Evolutionary conservation across 2,329 filamentous ascomycete genomes (phyloP), one percentile per base, ranked within the genome.

Genomic region (Septoria petroselini): DNA sequence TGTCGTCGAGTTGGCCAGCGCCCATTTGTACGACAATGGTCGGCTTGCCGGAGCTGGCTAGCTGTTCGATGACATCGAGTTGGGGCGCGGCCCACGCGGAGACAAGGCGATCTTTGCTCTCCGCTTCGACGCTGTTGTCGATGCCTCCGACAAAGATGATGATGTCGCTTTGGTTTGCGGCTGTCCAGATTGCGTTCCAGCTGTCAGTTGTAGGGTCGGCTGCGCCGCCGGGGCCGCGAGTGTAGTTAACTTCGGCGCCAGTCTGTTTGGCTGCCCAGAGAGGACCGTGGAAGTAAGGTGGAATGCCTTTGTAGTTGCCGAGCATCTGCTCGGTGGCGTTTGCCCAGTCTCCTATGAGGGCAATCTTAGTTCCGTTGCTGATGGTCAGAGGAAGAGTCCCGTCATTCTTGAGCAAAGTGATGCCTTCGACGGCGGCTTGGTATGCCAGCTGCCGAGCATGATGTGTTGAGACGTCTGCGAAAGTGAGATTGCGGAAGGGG

Each of bases 291-390:
- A 79, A 67, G 64, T 78, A 84, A 0, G 79, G 78, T 1, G 82
- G 72, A 2, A 71, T 65, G 21, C 81, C 81, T 50, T 62, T 71
- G 65, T 85, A 84, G 58, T 80, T 80, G 0, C 81, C 81, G 42
- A 78, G 77, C 69, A 84, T 73, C 52, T 82, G 73, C 3, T 66
- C 69, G 0, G 78, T 79, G 5, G 77, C 77, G 43, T 80, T 80
- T 2, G 77, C 79, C 73, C 79, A 84, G 39, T 73, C 74, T 0
- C 81, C 81, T 21, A 84, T 68, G 35, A 84, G 66, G 0, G 77
- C 80, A 3, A 84, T 68, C 5, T 66, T 72, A 7, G 65, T 65
- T 34, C 65, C 68, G 2, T 62, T 65, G 12, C 58, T 63, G 12
- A 69, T 61, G 3, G 62, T 41, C 3, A 79, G 61, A 0, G 77